Base-by-base conservation (phyloP, 2,329 filamentous ascomycete genomes). In the Colletotrichum musicola region DNA sequence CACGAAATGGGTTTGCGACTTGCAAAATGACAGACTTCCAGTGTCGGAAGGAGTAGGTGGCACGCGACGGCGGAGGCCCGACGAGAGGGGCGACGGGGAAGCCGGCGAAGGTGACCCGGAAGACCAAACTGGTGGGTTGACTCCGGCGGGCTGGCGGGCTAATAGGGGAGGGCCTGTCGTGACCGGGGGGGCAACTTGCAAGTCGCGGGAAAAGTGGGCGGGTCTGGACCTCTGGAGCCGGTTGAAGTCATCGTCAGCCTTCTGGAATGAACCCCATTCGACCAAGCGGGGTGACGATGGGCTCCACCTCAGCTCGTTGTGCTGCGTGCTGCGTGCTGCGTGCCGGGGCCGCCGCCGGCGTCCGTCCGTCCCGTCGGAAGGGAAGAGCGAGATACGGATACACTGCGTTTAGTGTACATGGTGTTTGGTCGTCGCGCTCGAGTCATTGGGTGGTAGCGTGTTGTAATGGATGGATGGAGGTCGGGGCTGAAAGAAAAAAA, bases 211-310 rank as follows among this genome's bases (percentile, higher is more conserved):
- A 63, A 53, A 54, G 18, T 46, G 47, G 61, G 25, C 25, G n/a
- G 27, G 20, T 59, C 47, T 68, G 64, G 64, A 35, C 64, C 46
- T 20, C 47, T 53, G 47, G 47, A 44, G 46, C n/a, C 22, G 47
- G 30, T 46, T 65, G 65, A 68, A 62, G 55, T 60, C 65, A 61
- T 69, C 14, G 38, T 38, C 57, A 60, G 16, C 18, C 13, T 3
- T 42, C 56, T 66, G 66, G 66, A 69, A 69, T 51, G 35, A 38
- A 65, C 44, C 66, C 62, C 62, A 69, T 69, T 69, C 56, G 66
- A 56, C 44, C 49, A 20, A 18, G 25, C 35, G 27, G 50, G 50
- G 35, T 35, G 7, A 20, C 20, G 20, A 57, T 30, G 13, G 35
- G 18, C 44, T 50, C 55, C 49, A 59, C 61, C 44, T 50, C 54